Percentiles rank a stretch among this genome's conserved stretches.
Evolutionary conservation across 257 asterid species (phyloP).

Genomic region (Nicotiana obtusifolia): DNA sequence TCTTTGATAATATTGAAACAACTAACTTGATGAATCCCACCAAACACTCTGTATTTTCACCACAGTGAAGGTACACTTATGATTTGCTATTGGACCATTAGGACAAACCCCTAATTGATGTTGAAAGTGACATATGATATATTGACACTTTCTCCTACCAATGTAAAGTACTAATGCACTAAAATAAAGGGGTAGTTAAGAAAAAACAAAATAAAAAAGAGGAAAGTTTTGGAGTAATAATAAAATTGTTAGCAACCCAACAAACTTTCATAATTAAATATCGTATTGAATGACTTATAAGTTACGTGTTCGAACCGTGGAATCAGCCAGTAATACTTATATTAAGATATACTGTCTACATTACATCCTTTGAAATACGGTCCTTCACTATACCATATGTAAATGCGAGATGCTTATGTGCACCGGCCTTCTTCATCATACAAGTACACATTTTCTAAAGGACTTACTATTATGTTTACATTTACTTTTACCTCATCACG

Average conservation of each 20-base stretch:
- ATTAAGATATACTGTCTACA: no score
- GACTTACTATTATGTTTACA: neutral
- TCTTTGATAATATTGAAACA: neutral
- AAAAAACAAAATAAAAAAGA: neutral
- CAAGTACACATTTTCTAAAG: neutral
- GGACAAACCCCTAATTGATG: slow-evolving; percentile 9
- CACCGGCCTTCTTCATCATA: accelerated
- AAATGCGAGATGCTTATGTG: no score
- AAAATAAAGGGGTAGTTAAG: neutral
- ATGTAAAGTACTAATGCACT: neutral
- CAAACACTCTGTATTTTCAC: neutral
- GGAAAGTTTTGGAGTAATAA: no score
- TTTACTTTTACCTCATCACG: neutral
- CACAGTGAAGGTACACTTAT: neutral
- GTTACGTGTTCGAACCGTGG: accelerated
- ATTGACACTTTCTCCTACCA: slow-evolving; percentile 3
- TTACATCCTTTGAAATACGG: no score
- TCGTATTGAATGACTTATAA: no score
- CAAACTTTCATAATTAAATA: no score
- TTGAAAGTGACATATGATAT: slow-evolving; percentile 7
- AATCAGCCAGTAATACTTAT: no score
- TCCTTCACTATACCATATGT: no score
- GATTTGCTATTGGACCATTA: slow-evolving; percentile 5
- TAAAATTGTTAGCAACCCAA: no score
- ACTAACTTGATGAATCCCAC: slow-evolving; percentile 2